Conservation (phyloP, 169 alveolate genomes). For the Cryptosporidium xiaoi region DNA sequence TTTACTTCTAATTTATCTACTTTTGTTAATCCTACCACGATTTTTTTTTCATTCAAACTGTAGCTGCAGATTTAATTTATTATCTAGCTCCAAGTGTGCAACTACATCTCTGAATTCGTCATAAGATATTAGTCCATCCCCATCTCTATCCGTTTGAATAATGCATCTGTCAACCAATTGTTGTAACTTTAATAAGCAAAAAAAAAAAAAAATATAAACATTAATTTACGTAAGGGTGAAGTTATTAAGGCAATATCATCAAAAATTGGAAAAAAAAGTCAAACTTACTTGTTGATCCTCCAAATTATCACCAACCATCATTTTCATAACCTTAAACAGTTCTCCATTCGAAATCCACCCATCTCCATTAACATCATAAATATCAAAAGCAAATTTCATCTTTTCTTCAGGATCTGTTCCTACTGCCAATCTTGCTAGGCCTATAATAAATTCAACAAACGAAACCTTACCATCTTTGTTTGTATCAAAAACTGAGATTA, state of each 20-base stretch:
- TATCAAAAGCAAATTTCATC: conserved; percentile 94
- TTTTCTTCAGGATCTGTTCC: conserved; percentile 93
- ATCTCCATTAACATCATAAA: conserved; percentile 95
- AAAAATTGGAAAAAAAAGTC: neutral
- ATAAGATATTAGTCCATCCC: conserved; percentile 96
- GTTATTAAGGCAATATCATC: neutral
- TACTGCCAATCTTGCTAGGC: conserved; percentile 90
- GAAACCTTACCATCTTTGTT: conserved; percentile 95
- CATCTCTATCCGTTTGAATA: conserved; percentile 96
- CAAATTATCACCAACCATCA: conserved; percentile 98
- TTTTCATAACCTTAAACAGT: conserved; percentile 93
- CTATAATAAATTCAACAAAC: conserved; percentile 95
- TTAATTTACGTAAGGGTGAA: no score
- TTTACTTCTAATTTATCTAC: neutral
- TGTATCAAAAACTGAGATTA: conserved; percentile 94
- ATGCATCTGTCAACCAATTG: conserved; percentile 96
- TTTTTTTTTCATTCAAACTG: conserved; percentile 36
- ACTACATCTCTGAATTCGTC: conserved; percentile 93
- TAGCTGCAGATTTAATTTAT: conserved; percentile 82
- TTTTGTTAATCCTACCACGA: neutral
- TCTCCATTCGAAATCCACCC: conserved; percentile 98
- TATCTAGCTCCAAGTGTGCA: conserved; percentile 84
- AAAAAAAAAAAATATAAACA: no score
- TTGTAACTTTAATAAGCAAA: conserved; percentile 85
- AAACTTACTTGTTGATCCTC: conserved; percentile 90